A percentile compares a stretch with the other conserved stretches of the same genome.
Evolutionary conservation across 192 early-diverging fungal species (phyloP).

Genomic region (Backusella tuberculispora): DNA sequence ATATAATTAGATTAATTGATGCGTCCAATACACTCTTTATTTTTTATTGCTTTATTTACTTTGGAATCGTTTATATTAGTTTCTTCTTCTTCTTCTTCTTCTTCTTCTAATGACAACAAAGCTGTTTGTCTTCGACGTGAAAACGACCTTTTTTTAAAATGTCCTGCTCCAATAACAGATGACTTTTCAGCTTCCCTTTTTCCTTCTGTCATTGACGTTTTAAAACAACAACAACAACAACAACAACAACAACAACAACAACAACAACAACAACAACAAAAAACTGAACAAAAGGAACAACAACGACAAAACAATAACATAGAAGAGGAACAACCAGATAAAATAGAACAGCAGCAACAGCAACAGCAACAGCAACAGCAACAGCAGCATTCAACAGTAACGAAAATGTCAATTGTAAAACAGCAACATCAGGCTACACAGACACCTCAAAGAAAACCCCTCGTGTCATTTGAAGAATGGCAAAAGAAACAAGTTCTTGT

Average conservation of each 20-base stretch:
- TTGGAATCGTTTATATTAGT: neutral
- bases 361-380: neutral
- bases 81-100: neutral
- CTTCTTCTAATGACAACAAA: neutral
- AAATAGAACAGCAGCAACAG: neutral
- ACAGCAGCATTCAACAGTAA: neutral
- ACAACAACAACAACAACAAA: too few species aligned
- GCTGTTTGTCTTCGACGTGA: neutral
- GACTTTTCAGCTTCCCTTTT: constrained; percentile 5
- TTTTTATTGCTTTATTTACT: constrained; percentile 9
- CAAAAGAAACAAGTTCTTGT: constrained; percentile 25
- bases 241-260: neutral
- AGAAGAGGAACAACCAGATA: neutral
- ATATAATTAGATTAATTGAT: neutral
- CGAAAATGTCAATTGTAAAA: neutral
- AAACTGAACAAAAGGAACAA: neutral
- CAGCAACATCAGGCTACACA: neutral
- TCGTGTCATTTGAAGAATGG: constrained; percentile 48
- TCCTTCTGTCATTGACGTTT: neutral
- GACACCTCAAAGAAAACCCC: neutral
- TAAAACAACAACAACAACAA: neutral
- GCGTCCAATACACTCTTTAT: constrained; percentile 15
- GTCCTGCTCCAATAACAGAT: neutral
- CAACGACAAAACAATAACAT: neutral
- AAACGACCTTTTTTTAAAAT: constrained; percentile 6